phyloP scores from a whole-genome alignment of 1,284 basidiomycete genomes.

The Acaromyces ingoldii region DNA sequence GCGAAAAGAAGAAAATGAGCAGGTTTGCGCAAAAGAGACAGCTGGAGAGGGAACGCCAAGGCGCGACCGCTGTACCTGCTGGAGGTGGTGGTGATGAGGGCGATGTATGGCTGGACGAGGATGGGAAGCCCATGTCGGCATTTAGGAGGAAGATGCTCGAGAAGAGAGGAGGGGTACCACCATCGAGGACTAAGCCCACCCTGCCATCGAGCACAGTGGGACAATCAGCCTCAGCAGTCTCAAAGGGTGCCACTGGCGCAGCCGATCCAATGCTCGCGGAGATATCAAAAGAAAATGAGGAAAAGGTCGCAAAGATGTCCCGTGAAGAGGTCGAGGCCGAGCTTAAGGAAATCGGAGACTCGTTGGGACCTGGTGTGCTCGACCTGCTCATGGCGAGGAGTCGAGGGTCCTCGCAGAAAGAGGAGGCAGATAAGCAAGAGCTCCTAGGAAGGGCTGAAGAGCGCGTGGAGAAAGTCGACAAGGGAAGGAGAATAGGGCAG shows the following conservation, averaged over 20 bases:
- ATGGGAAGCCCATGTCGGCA: constrained; percentile 39
- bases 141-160: constrained; percentile 38
- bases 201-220: constrained; percentile 9
- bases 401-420: neutral
- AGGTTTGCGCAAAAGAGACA: neutral
- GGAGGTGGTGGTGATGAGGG: constrained; percentile 60
- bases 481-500: no score
- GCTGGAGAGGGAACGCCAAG: neutral
- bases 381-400: constrained; percentile 31
- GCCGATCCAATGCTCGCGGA: constrained; percentile 23
- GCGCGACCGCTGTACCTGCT: neutral
- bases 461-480: no score
- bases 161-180: no score
- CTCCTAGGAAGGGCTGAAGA: no score
- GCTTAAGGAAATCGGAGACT: constrained; percentile 28
- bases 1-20: neutral
- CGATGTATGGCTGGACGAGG: constrained; percentile 53
- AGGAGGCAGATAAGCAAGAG: constrained; percentile 6
- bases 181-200: constrained; percentile 4
- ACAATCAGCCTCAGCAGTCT: neutral
- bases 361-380: constrained; percentile 38
- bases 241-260: constrained; percentile 1
- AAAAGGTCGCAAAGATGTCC: constrained; percentile 37
- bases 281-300: constrained; percentile 34
- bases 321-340: constrained; percentile 30